Base-by-base conservation (phyloP, 768 basidiomycete species). In the Termitomyces sp. region DNA sequence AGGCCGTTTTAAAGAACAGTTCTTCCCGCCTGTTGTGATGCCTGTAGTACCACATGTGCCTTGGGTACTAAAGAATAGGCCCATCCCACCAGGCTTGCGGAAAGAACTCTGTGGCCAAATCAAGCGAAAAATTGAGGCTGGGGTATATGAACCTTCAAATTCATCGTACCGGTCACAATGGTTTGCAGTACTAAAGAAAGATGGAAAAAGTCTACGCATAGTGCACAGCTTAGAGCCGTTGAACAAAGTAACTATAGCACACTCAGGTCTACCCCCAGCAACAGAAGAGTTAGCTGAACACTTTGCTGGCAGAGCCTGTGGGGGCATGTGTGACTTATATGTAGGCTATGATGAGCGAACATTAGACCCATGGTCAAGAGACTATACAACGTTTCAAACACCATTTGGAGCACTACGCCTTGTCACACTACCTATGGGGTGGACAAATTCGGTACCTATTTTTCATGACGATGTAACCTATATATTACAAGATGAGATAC, bases 161-260 rank as follows among this genome's bases (percentile, higher is more conserved):
- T 70, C 16, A 3, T 71, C 68, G 0, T 78, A 77, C 44, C 51
- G 71, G 0, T 76, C 71, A 0, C 52, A 3, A 52, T 38, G 38
- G 38, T 38, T 14, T 38, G 38, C 38, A 3, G 38, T 14, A 5
- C 6, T 38, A 50, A 46, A 63, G 56, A 28, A 55, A 56, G 33
- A 33, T 14, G 44, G 52, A 60, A 58, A 72, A 54, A 46, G 65
- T 0, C 55, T 79, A 0, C 54, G 71, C 6, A 63, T 76, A 1
- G 74, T 80, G 0, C 75, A 77, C 49, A 68, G 73, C 46, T 57
- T 79, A 0, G 68, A 74, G 50, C 74, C 71, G 0, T 62, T 78
- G 0, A 79, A 79, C 54, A 53, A 57, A 22, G 70, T 79, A 1
- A 68, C 71, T 0, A 74, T 80, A 2, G 46, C 65, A 10, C 73